These are phyloP conservation scores for Mucor velutinosus DNA, from an alignment of 371 early-diverging fungal species.

Conservation along the genomic window DNA sequence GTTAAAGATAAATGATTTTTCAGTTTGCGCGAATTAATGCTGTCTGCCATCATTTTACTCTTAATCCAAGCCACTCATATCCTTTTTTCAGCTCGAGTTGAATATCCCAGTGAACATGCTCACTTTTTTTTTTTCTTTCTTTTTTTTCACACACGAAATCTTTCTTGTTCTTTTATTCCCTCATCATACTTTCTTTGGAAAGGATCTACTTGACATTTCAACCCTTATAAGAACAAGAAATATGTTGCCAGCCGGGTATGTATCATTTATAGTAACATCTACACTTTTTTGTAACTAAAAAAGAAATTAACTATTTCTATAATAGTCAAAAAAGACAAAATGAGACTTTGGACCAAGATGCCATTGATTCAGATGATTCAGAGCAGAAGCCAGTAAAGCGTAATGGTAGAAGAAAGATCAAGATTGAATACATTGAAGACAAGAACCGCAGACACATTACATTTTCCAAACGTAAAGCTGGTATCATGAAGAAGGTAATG, in stretches of 20 bases:
- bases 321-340: constrained; percentile 21
- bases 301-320: constrained; percentile 3
- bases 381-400: constrained; percentile 64
- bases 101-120: not conserved
- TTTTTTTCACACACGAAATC: constrained; percentile 2
- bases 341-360: constrained; percentile 36
- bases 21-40: not conserved
- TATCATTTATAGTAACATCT: not conserved
- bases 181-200: constrained; percentile 1
- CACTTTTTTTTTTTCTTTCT: constrained; percentile 3
- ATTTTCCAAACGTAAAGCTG: constrained; percentile 98
- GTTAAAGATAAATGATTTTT: not conserved
- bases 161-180: not conserved
- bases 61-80: constrained; percentile 3
- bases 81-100: not conserved
- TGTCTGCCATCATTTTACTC: not conserved
- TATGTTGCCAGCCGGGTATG: constrained; percentile 19
- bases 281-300: not conserved
- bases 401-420: constrained; percentile 92
- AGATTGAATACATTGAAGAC: constrained; percentile 96
- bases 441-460: constrained; percentile 96
- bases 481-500: constrained; percentile 97
- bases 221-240: not conserved
- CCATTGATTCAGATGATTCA: constrained; percentile 42
- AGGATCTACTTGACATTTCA: too few relatives aligned